These are phyloP conservation scores for Ceriops decandra DNA, from an alignment of 345 rosid genomes.

Conservation along the genomic window DNA sequence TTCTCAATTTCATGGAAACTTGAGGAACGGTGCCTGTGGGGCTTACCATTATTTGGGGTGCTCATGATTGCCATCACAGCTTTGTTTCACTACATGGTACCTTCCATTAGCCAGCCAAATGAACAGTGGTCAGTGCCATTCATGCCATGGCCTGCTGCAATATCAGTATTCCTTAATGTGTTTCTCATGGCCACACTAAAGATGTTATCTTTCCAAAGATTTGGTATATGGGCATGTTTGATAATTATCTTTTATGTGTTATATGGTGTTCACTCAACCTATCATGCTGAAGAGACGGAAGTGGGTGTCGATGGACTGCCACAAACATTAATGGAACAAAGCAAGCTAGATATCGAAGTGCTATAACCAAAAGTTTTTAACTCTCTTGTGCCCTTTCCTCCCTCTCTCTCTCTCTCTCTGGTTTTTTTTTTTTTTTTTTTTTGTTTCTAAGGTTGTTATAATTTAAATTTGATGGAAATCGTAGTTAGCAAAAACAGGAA, in stretches of 20 bases:
- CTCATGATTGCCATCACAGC: conserved; percentile 39
- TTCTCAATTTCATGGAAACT: conserved; percentile 71
- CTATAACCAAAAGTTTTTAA: conserved; percentile 18
- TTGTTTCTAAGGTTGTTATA: neutral
- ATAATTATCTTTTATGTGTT: conserved; percentile 64
- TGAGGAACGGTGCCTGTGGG: conserved; percentile 46
- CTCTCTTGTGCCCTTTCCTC: neutral
- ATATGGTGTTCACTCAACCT: conserved; percentile 87
- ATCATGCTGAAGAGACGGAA: conserved; percentile 68
- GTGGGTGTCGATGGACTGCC: conserved; percentile 24
- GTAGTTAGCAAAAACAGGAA: conserved; percentile 6
- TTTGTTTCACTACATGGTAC: conserved; percentile 41
- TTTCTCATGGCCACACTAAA: conserved; percentile 70
- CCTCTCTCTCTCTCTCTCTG: neutral
- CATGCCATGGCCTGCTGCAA: conserved; percentile 92
- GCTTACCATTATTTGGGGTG: conserved; percentile 39
- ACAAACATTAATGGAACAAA: conserved; percentile 36
- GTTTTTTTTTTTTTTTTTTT: neutral
- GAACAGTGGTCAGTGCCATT: conserved; percentile 73
- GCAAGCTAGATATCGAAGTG: conserved; percentile 44
- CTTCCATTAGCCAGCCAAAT: conserved; percentile 18
- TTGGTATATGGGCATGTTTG: conserved; percentile 67
- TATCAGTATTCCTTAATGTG: conserved; percentile 66
- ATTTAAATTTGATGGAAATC: conserved; percentile 15
- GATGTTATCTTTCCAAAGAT: conserved; percentile 51